These are phyloP conservation scores for Striga hermonthica DNA, from an alignment of 305 asterid species.

Conservation along the genomic window DNA sequence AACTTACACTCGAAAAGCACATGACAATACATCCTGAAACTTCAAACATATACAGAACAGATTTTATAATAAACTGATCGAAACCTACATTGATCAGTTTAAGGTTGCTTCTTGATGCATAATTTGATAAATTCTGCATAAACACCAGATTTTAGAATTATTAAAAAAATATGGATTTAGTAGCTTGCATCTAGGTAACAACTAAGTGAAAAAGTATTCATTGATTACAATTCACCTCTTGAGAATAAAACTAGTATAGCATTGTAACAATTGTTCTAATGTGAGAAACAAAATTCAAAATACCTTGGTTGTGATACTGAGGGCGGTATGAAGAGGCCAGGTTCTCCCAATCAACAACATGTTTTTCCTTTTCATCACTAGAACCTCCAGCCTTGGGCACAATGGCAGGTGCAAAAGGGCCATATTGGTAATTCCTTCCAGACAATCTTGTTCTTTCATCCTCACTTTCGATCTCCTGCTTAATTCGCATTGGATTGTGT, in stretches of 20 bases:
- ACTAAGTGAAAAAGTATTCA: background rate
- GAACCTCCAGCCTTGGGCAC: constrained; percentile 45
- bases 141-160: background rate
- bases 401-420: constrained; percentile 90
- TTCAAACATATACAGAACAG: background rate
- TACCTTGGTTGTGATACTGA: constrained; percentile 95
- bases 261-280: background rate
- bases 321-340: constrained; percentile 71
- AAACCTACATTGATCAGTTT: constrained; percentile 5
- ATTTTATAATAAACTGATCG: background rate
- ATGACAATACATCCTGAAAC: background rate
- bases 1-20: no score
- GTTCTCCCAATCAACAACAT: constrained; percentile 65
- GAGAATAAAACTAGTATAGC: background rate
- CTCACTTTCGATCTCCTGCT: constrained; percentile 56
- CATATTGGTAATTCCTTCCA: constrained; percentile 60
- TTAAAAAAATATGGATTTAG: background rate
- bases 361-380: constrained; percentile 42
- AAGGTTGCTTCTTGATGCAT: constrained; percentile 1
- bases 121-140: constrained; percentile 4
- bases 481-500: constrained; percentile 41
- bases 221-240: background rate
- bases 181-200: background rate
- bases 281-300: background rate
- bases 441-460: constrained; percentile 39